Base-by-base conservation (phyloP, 2,329 filamentous ascomycete genomes). In the Phaeomoniella chlamydospora region DNA sequence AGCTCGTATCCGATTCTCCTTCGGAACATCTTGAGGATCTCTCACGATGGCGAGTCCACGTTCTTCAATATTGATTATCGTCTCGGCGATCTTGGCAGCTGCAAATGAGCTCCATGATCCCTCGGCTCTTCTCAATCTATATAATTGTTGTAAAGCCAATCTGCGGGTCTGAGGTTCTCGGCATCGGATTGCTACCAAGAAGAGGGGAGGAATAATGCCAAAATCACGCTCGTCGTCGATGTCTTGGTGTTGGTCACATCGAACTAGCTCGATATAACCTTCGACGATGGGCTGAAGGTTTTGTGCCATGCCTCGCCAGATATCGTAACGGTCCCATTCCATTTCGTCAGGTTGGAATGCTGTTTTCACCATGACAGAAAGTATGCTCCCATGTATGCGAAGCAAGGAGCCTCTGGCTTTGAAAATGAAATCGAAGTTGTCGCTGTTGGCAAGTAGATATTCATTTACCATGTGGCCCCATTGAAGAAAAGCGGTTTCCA, bases 181-280 rank as follows among this genome's bases (percentile, higher is more conserved):
- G 31, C 54, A 58, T 33, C 49, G 45, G 2, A 55, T 40, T 15
- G 45, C 46, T 1, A 49, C 52, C 15, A 56, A 50, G 43, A 46
- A 58, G 2, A 57, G 15, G 4, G 38, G 38, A 5, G 31, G 35
- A 15, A 40, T 34, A 15, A 40, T n/a, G 10, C 38, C 38, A 10
- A 19, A 33, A 17, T 40, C 38, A 15, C 9, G 22, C 6, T 26
- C 22, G 6, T 6, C 22, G n/a, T 26, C 22, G n/a, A 26, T 26
- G 9, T n/a, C 9, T 6, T 26, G 9, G 22, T 26, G 6, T 6
- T 6, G 6, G 6, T 26, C n/a, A 9, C 9, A 9, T n/a, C 22
- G 6, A 6, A 26, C 22, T 9, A 26, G 22, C n/a, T 26, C 22
- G n/a, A 26, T 9, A 26, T 26, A 26, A 26, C 22, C 22, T 26